Percentiles rank a stretch among this genome's conserved stretches.
Conservation (phyloP, 805 yeast genomes). For the Groenewaldozyma salmanticensis region DNA sequence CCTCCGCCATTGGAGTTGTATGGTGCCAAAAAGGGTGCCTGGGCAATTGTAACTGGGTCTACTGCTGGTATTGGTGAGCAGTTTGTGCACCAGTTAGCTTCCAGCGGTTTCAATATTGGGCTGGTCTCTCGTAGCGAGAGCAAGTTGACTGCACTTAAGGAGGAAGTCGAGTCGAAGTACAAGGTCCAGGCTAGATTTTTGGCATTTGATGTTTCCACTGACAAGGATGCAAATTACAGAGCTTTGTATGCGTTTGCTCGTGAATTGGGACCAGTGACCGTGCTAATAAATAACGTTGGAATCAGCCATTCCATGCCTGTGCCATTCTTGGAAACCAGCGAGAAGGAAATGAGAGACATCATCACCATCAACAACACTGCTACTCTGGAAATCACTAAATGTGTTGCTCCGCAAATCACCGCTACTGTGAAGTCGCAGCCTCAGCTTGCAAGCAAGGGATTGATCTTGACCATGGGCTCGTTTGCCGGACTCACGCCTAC, state of each 20-base stretch:
- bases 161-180: conserved; percentile 51
- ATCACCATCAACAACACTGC: conserved; percentile 78
- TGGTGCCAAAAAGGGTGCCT: conserved; percentile 64
- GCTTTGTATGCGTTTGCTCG: conserved; percentile 36
- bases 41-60: conserved; percentile 98
- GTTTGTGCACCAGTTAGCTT: conserved; percentile 76
- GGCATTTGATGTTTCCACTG: conserved; percentile 71
- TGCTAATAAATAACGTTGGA: conserved; percentile 88
- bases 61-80: conserved; percentile 97
- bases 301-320: conserved; percentile 92
- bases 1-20: conserved; percentile 50
- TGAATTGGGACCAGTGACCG: conserved; percentile 43
- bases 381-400: conserved; percentile 73
- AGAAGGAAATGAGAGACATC: conserved; percentile 65
- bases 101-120: conserved; percentile 71
- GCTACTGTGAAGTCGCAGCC: conserved; percentile 35
- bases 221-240: conserved; percentile 47
- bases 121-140: conserved; percentile 76
- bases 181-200: conserved; percentile 54
- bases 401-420: conserved; percentile 62
- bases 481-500: conserved; percentile 92
- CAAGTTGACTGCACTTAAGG: conserved; percentile 58
- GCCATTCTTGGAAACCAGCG: conserved; percentile 74
- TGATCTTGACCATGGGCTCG: conserved; percentile 91
- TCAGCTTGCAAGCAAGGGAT: conserved; percentile 42